These are phyloP conservation scores for Lotus japonicus DNA, from an alignment of 306 rosid species.

Conservation along the genomic window DNA sequence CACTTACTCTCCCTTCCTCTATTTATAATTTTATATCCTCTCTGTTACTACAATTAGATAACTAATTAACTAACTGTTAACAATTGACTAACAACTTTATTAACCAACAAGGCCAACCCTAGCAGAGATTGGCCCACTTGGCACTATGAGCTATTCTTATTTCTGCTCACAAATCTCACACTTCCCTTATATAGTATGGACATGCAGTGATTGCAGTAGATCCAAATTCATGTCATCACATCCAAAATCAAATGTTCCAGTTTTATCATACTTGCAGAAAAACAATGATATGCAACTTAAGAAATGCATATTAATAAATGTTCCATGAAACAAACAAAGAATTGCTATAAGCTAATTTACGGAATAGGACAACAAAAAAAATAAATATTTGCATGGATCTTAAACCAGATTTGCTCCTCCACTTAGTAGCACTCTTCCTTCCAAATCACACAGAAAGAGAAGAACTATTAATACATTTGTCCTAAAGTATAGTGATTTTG, in stretches of 20 bases:
- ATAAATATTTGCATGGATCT: neutral
- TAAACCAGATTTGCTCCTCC: constrained; percentile 12
- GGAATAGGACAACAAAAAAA: neutral
- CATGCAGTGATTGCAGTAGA: neutral
- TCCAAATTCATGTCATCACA: neutral
- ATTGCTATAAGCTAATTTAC: neutral
- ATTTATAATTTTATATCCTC: no score
- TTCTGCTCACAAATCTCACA: no score
- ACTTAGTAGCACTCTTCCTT: neutral
- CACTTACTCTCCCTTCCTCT: no score
- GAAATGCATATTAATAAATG: neutral
- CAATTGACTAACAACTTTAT: no score
- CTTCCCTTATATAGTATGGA: neutral
- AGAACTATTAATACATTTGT: neutral
- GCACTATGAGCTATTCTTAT: no score
- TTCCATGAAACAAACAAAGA: neutral
- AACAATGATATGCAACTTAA: neutral
- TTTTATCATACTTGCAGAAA: neutral
- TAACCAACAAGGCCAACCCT: no score
- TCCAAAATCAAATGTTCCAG: neutral
- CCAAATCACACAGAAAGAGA: neutral
- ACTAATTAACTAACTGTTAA: no score
- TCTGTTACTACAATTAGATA: no score
- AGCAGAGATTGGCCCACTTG: no score
- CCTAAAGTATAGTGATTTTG: neutral